phyloP scores from a whole-genome alignment of 495 filamentous ascomycete genomes.

The Aspergillus sclerotiicarbonarius region DNA sequence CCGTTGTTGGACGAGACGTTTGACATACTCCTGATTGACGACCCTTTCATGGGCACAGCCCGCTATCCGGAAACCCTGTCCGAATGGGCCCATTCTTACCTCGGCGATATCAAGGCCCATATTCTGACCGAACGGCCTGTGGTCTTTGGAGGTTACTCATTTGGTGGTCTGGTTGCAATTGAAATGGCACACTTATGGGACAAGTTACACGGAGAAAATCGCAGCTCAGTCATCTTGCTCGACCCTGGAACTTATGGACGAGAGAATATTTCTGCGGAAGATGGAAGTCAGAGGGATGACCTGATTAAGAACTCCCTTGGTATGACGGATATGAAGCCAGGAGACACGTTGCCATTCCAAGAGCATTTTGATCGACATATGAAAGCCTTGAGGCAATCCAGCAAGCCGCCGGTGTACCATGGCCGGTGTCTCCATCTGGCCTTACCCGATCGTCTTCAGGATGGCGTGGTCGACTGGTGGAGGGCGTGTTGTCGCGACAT shows the following conservation, averaged over 20 bases:
- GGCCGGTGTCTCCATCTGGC: slow-evolving; percentile 3
- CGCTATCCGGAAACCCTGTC: background rate
- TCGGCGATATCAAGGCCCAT: background rate
- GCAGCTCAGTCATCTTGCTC: background rate
- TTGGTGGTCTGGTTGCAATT: slow-evolving; percentile 3
- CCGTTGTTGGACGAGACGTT: slow-evolving; percentile 1
- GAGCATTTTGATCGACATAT: slow-evolving; percentile 1
- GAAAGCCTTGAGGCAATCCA: background rate
- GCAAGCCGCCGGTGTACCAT: background rate
- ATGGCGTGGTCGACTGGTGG: slow-evolving; percentile 3
- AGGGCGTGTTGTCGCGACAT: background rate
- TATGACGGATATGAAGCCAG: background rate
- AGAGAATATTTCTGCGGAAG: background rate
- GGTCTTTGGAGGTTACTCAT: slow-evolving; percentile 5
- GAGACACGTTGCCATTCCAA: background rate
- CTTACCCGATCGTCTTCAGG: background rate
- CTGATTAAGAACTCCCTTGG: background rate
- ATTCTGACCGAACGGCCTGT: background rate
- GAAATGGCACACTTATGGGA: slow-evolving; percentile 1
- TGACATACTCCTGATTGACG: slow-evolving; percentile 5
- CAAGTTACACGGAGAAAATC: background rate
- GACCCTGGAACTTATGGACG: background rate
- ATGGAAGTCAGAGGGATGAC: background rate
- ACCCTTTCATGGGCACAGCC: slow-evolving; percentile 5
- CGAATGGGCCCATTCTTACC: slow-evolving; percentile 5